phyloP scores from a whole-genome alignment of 2,329 filamentous ascomycete species.

The Alternaria panax region DNA sequence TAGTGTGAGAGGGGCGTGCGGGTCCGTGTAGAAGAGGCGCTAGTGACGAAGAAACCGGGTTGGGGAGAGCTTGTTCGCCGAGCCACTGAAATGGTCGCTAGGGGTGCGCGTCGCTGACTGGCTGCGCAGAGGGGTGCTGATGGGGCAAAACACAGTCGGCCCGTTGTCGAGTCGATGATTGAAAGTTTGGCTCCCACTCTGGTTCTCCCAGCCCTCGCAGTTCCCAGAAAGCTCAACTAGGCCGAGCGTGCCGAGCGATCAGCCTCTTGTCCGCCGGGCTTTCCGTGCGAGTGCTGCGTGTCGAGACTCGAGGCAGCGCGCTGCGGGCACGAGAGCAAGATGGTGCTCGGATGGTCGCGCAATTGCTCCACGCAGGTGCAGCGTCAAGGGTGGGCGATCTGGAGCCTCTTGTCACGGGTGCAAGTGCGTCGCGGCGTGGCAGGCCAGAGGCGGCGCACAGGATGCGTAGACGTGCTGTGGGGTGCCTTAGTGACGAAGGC shows the following conservation, averaged over 20 bases:
- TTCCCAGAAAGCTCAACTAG: conserved; percentile 36
- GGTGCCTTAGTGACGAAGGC: conserved; percentile 21
- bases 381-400: conserved; percentile 19
- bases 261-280: conserved; percentile 43
- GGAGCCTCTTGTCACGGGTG: conserved; percentile 22
- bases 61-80: conserved; percentile 30
- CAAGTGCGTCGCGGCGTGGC: conserved; percentile 26
- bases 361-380: conserved; percentile 11
- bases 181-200: conserved; percentile 30
- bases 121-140: conserved; percentile 14
- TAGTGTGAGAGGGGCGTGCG: conserved; percentile 25
- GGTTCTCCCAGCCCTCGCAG: conserved; percentile 34
- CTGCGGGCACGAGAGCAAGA: conserved; percentile 1
- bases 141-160: conserved; percentile 36
- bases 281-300: conserved; percentile 27
- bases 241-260: conserved; percentile 48
- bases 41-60: conserved; percentile 25
- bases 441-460: conserved; percentile 12
- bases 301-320: conserved; percentile 8
- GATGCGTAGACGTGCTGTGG: conserved; percentile 19
- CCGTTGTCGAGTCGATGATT: conserved; percentile 40
- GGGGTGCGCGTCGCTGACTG: conserved; percentile 25
- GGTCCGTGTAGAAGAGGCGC: conserved; percentile 24
- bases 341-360: conserved; percentile 13
- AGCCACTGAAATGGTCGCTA: conserved; percentile 24